phyloP scores from a whole-genome alignment of 441 rosid genomes.

The Populus tomentosa region DNA sequence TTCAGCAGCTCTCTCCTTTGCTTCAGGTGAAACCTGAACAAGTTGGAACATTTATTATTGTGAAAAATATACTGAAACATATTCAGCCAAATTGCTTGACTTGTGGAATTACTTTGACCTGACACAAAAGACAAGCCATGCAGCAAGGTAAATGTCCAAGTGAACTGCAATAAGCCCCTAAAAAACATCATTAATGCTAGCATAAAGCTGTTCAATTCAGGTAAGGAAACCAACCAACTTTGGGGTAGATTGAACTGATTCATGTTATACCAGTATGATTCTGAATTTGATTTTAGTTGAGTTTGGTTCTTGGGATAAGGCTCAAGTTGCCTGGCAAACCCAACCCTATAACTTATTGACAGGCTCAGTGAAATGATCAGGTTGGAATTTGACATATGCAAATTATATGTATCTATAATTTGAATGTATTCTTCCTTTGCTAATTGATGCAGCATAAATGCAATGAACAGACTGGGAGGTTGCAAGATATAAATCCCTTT shows the following conservation, averaged over 20 bases:
- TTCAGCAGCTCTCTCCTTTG: constrained; percentile 80
- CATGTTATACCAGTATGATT: background rate
- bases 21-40: constrained; percentile 69
- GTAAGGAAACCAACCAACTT: background rate
- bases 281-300: background rate
- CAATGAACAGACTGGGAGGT: background rate
- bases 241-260: background rate
- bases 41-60: constrained; percentile 1
- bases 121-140: background rate
- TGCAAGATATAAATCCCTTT: background rate
- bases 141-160: background rate
- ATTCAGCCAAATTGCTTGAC: background rate
- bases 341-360: background rate
- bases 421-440: background rate
- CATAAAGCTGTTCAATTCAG: background rate
- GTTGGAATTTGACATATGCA: background rate
- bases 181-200: background rate
- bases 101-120: background rate
- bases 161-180: background rate
- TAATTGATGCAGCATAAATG: background rate
- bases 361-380: background rate
- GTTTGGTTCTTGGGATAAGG: background rate
- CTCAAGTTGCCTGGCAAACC: background rate
- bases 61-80: background rate
- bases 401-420: too few relatives aligned